Evolutionary conservation across 768 basidiomycete genomes (phyloP).

Genomic region (Hydnum rufescens): DNA sequence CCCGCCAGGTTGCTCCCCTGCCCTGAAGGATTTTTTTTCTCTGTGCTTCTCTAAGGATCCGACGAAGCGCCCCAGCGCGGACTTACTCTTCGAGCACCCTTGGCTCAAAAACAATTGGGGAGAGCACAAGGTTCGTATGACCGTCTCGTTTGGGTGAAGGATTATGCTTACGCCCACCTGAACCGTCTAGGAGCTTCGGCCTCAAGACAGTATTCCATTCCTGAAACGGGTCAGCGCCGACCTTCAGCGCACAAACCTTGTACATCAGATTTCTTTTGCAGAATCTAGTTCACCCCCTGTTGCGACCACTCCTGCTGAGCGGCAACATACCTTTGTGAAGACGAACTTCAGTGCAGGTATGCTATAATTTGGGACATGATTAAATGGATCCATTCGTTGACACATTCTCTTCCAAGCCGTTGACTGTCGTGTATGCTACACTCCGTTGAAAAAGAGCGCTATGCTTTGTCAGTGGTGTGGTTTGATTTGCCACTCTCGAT

Average conservation of each 20-base stretch:
- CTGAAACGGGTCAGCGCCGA: slow-evolving; percentile 80
- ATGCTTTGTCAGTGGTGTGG: slow-evolving; percentile 80
- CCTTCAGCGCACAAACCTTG: slow-evolving; percentile 39
- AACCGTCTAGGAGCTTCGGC: slow-evolving; percentile 47
- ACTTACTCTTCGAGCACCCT: slow-evolving; percentile 67
- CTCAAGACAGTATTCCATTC: slow-evolving; percentile 91
- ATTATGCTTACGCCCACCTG: not conserved
- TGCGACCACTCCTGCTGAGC: slow-evolving; percentile 21
- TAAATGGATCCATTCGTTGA: not conserved
- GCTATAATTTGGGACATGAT: not conserved
- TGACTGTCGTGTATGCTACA: slow-evolving; percentile 65
- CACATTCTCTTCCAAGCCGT: slow-evolving; percentile 36
- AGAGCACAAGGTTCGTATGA: slow-evolving; percentile 41
- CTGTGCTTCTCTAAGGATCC: slow-evolving; percentile 87
- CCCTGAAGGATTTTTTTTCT: slow-evolving; percentile 60
- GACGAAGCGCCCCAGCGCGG: slow-evolving; percentile 59
- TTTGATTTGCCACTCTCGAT: slow-evolving; percentile 70
- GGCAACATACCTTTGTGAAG: slow-evolving; percentile 73
- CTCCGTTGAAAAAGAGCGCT: slow-evolving; percentile 64
- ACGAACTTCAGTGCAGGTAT: slow-evolving; percentile 74
- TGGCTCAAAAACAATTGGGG: slow-evolving; percentile 77
- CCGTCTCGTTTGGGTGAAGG: not conserved
- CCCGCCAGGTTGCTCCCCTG: slow-evolving; percentile 58
- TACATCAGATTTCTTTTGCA: slow-evolving; percentile 27
- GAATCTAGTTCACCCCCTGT: slow-evolving; percentile 14